Base-by-base conservation (phyloP, 2,329 filamentous ascomycete genomes). In the Dactylellina leptospora region DNA sequence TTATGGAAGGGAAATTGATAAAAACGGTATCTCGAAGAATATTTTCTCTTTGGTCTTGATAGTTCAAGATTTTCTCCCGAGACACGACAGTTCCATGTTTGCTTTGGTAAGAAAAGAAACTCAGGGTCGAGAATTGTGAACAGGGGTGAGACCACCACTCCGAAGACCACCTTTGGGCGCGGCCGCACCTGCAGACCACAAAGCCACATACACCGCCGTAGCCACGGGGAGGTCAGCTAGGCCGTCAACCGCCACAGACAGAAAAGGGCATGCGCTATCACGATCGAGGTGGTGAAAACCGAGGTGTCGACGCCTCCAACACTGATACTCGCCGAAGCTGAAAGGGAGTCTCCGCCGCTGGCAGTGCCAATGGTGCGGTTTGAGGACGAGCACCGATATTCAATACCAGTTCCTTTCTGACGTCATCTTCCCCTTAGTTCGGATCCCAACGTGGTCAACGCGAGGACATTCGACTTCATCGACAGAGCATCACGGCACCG, bases 361-460 rank as follows among this genome's bases (percentile, higher is more conserved):
- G 9, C 56, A 50, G 33, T 63, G 40, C 47, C n/a, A 28, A 45
- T 53, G 59, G 59, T 48, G 36, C 36, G n/a, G n/a, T n/a, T n/a
- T n/a, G n/a, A n/a, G n/a, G n/a, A n/a, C n/a, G n/a, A n/a, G n/a
- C n/a, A n/a, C n/a, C n/a, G n/a, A n/a, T n/a, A n/a, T n/a, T n/a
- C n/a, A n/a, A n/a, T n/a, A n/a, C n/a, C n/a, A n/a, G n/a, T n/a
- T n/a, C n/a, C n/a, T n/a, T n/a, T n/a, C n/a, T n/a, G n/a, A n/a
- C n/a, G n/a, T n/a, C n/a, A n/a, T n/a, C n/a, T n/a, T n/a, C n/a
- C n/a, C n/a, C n/a, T n/a, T n/a, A n/a, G n/a, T n/a, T n/a, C n/a
- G n/a, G n/a, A n/a, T n/a, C n/a, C n/a, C n/a, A n/a, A n/a, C n/a
- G n/a, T n/a, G n/a, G n/a, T n/a, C n/a, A n/a, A n/a, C n/a, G n/a